These are phyloP conservation scores for Didymella exigua DNA, from an alignment of 2,329 filamentous ascomycete species.

Conservation along the genomic window DNA sequence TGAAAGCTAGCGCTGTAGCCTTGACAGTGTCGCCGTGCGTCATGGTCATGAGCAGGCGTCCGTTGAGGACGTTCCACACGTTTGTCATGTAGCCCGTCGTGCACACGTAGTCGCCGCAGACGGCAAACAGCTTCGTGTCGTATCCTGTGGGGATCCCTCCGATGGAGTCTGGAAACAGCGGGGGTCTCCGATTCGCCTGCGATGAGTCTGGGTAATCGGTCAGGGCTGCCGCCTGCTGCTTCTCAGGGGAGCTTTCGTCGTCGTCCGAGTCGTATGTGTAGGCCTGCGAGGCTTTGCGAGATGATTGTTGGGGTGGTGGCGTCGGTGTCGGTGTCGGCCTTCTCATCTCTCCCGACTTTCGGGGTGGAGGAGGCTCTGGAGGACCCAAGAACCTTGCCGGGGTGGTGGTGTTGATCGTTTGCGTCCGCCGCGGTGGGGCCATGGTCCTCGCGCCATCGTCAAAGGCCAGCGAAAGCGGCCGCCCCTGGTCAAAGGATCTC, in stretches of 20 bases:
- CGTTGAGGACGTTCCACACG: slow-evolving; percentile 84
- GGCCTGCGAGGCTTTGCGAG: slow-evolving; percentile 25
- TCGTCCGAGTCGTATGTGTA: slow-evolving; percentile 58
- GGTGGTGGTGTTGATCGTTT: slow-evolving; percentile 30
- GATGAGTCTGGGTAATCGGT: slow-evolving; percentile 83
- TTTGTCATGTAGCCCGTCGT: slow-evolving; percentile 85
- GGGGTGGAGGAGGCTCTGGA: slow-evolving; percentile 42
- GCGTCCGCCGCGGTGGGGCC: slow-evolving; percentile 44
- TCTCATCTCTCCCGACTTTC: slow-evolving; percentile 43
- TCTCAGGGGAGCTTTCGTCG: slow-evolving; percentile 47
- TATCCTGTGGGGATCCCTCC: slow-evolving; percentile 82
- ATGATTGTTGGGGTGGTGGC: slow-evolving; percentile 12
- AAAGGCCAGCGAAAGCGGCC: slow-evolving; percentile 30
- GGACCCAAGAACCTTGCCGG: slow-evolving; percentile 36
- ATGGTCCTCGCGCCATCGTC: slow-evolving; percentile 39
- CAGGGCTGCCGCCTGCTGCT: slow-evolving; percentile 59
- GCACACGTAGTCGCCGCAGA: slow-evolving; percentile 86
- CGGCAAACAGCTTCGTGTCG: slow-evolving; percentile 83
- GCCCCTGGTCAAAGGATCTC: slow-evolving; percentile 43
- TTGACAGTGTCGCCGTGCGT: slow-evolving; percentile 85
- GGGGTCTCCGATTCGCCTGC: slow-evolving; percentile 81
- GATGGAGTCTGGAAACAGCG: slow-evolving; percentile 72
- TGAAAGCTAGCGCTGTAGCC: slow-evolving; percentile 81
- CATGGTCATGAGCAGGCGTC: slow-evolving; percentile 79
- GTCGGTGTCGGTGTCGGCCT: slow-evolving; percentile 29